Base-by-base conservation (phyloP, 768 basidiomycete species). In the Cystofilobasidium ferigula region DNA sequence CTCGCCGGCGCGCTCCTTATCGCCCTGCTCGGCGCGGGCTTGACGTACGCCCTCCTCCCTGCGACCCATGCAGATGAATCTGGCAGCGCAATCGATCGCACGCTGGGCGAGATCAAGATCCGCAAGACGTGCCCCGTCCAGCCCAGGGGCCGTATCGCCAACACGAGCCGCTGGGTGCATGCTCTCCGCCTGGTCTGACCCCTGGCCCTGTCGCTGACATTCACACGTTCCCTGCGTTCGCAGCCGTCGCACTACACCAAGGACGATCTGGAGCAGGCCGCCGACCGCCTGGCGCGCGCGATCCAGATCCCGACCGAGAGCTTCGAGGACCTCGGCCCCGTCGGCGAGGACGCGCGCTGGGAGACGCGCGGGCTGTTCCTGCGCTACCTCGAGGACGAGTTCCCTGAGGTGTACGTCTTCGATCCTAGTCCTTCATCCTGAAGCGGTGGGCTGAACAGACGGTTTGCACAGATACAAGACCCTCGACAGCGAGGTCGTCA, bases 271-370 rank as follows among this genome's bases (percentile, higher is more conserved):
- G 22, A 26, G 47, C 47, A 48, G n/a, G 51, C 51, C 14, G 57
- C 36, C 28, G n/a, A 58, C 57, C n/a, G 40, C 22, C 57, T 58
- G 35, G 24, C 36, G 24, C 22, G 40, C 10, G 57, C 57, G 34
- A 43, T 58, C 28, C 57, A 28, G 7, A n/a, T 58, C 22, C 35
- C 34, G 40, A 58, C 57, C 1, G 57, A 58, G 57, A 58, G 35
- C 57, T 40, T 38, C 40, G 57, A 58, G 8, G 57, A 58, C 40
- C 16, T 58, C 9, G 57, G 57, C 14, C 57, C 22, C 7, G 9
- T 38, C 40, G 40, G 36, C 32, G 57, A 58, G 26, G 57, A 58
- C 40, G 6, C 4, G 1, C 34, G 57, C 8, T 58, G 57, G 57
- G 36, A 36, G 40, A 43, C 24, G 28, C 36, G 24, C 24, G 57